Evolutionary conservation across 169 alveolate species (phyloP), one percentile per base, ranked within the genome.

Genomic region (Plasmodium coatneyi): DNA sequence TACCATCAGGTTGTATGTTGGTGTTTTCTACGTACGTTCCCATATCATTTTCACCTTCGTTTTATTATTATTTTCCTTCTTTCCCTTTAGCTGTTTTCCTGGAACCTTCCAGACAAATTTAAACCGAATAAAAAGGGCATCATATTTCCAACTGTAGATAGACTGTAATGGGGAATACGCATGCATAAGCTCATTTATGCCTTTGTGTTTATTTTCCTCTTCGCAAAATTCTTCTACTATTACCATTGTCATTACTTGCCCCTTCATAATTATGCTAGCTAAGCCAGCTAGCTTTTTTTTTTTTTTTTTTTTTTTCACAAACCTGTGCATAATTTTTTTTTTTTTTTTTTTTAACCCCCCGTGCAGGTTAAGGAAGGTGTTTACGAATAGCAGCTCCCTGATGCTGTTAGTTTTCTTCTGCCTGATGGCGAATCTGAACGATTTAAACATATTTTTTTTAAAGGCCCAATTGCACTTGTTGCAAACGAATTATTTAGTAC

Each of bases 361-460:
- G 60, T 49, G 30, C 54, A 83, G 92, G 81, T 30, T 83, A 19
- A 25, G 93, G 36, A 76, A 54, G 49, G 2, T 87, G 19, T 87
- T 87, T 49, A 78, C 12, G 16, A 87, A 87, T 78, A 78, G 89
- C 30, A n/a, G 46, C 7, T 19, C 93, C 70, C 19, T 87, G 49
- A 14, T 79, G 19, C 0, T 56, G 46, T 22, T 52, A 52, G 80
- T 87, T 76, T 87, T 36, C 43, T 76, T 2, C 12, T 87, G 49
- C 46, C 6, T 87, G 9, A 36, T 87, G 14, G 14, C 36, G 34
- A 46, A 54, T 28, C 22, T 78, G 46, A 39, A 14, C 46, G 93
- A 87, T 78, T 87, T 87, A 76, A 87, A 76, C 30, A 5, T 87
- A 52, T 87, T 87, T 78, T 76, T 78, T 54, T 54, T 87, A 87